Base-by-base conservation (phyloP, 2,329 filamentous ascomycete genomes). In the Xylaria sp. region DNA sequence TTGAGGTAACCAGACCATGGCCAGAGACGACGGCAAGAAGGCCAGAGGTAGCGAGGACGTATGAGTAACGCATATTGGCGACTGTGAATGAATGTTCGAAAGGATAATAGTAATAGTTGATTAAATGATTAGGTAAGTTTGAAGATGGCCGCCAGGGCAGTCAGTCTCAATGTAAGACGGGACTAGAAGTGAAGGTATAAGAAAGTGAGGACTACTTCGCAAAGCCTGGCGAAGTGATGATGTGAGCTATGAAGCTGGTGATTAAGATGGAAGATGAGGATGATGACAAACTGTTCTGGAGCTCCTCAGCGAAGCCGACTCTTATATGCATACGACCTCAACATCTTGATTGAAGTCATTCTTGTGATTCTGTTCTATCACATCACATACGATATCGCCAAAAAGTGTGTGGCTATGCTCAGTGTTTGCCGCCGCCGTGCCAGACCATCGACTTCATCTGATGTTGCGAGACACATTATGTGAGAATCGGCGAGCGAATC, bases 1-100 rank as follows among this genome's bases (percentile, higher is more conserved):
- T 74, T 15, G 76, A 76, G 55, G 75, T 76, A n/a, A 79, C 77
- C 3, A 78, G 58, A 15, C 78, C 78, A 65, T 79, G 78, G 15
- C 73, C 73, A 44, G 75, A 76, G 51, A 74, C 77, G 39, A 57
- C 65, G 64, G 74, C 72, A 15, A 79, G 70, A 63, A 79, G 73
- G 71, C 76, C 74, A 32, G 75, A 75, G 61, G 68, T 63, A 56
- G 70, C 68, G 66, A 75, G 52, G 63, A 77, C 52, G 46, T 74
- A 48, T 58, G 76, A 76, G 71, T 76, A 78, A 63, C 72, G 76
- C 78, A 79, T 79, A 41, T 74, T 78, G 64, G 63, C 65, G 46
- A 50, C 5, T 50, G 25, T 25, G 44, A 10, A 28, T 6, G 60
- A 61, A 20, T 61, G 18, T 52, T 46, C 20, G 28, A 66, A 46